Evolutionary conservation across 345 rosid species (phyloP).

Genomic region (Mangifera indica): DNA sequence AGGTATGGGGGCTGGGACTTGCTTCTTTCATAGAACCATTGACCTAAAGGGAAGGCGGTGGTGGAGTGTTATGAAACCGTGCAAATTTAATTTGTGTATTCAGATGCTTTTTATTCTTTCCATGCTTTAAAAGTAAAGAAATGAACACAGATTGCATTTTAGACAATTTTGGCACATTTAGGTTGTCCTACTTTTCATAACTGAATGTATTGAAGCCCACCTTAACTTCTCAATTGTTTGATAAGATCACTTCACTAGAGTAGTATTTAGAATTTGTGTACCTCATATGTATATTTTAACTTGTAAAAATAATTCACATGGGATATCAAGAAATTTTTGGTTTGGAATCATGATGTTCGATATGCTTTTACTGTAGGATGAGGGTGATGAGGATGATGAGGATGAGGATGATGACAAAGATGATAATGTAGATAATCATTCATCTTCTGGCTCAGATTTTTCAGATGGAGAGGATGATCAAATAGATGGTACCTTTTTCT

Average conservation of each 20-base stretch:
- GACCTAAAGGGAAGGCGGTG: neutral
- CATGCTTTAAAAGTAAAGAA: neutral
- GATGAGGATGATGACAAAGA: constrained; percentile 28
- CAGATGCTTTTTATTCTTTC: neutral
- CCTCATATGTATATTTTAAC: neutral
- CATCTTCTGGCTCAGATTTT: constrained; percentile 47
- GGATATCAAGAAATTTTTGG: neutral
- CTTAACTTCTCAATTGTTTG: neutral
- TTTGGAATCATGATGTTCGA: neutral
- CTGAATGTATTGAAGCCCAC: neutral
- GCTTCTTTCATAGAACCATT: neutral
- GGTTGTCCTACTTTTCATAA: neutral
- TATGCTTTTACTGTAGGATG: constrained; percentile 39
- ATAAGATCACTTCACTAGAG: neutral
- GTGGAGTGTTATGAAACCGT: neutral
- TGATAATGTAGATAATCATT: constrained; percentile 28
- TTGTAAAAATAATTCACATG: neutral
- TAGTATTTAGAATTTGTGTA: neutral
- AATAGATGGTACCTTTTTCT: constrained; percentile 46
- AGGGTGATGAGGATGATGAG: constrained; percentile 43
- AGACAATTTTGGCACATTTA: neutral
- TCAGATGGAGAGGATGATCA: constrained; percentile 40
- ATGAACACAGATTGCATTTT: neutral
- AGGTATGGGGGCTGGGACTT: constrained; percentile 27
- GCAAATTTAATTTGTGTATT: neutral